Conservation (phyloP, 2,329 filamentous ascomycete species). For the Colletotrichum somersetense region DNA sequence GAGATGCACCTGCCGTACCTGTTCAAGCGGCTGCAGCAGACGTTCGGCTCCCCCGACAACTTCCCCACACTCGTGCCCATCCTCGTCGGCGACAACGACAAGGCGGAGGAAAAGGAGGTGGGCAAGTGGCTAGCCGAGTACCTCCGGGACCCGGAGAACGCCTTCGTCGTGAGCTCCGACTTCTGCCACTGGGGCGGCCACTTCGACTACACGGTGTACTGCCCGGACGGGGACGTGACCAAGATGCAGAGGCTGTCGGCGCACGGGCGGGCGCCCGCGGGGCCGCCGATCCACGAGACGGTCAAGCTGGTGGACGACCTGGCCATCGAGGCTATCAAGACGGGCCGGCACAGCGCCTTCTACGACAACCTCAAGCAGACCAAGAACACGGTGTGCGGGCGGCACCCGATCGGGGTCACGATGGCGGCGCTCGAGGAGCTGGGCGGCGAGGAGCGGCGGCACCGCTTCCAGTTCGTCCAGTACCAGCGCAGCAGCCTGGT, state of each 20-base stretch:
- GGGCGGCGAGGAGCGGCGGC: slow-evolving; percentile 49
- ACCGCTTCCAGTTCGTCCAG: slow-evolving; percentile 80
- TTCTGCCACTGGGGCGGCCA: slow-evolving; percentile 96
- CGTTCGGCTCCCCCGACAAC: slow-evolving; percentile 61
- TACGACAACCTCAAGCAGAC: slow-evolving; percentile 77
- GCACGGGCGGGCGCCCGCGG: slow-evolving; percentile 51
- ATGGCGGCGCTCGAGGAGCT: slow-evolving; percentile 88
- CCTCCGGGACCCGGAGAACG: slow-evolving; percentile 78
- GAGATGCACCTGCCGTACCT: slow-evolving; percentile 98
- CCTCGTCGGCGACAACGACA: slow-evolving; percentile 81
- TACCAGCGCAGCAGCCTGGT: slow-evolving; percentile 90
- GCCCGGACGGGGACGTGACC: slow-evolving; percentile 55
- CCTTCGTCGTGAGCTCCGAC: slow-evolving; percentile 92
- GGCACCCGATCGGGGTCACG: slow-evolving; percentile 92
- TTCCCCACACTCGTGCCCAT: slow-evolving; percentile 87
- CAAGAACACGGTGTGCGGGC: slow-evolving; percentile 91
- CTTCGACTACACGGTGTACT: slow-evolving; percentile 88
- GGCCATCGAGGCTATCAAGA: slow-evolving; percentile 87
- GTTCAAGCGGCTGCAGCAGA: slow-evolving; percentile 76
- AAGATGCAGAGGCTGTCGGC: slow-evolving; percentile 55
- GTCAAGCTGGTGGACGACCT: slow-evolving; percentile 84
- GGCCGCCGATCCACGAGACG: slow-evolving; percentile 80
- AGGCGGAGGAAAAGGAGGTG: slow-evolving; percentile 73
- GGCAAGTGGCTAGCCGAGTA: slow-evolving; percentile 83
- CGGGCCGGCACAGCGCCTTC: slow-evolving; percentile 79